These are phyloP conservation scores for Colletotrichum acutatum DNA, from an alignment of 2,329 filamentous ascomycete species.

Conservation along the genomic window DNA sequence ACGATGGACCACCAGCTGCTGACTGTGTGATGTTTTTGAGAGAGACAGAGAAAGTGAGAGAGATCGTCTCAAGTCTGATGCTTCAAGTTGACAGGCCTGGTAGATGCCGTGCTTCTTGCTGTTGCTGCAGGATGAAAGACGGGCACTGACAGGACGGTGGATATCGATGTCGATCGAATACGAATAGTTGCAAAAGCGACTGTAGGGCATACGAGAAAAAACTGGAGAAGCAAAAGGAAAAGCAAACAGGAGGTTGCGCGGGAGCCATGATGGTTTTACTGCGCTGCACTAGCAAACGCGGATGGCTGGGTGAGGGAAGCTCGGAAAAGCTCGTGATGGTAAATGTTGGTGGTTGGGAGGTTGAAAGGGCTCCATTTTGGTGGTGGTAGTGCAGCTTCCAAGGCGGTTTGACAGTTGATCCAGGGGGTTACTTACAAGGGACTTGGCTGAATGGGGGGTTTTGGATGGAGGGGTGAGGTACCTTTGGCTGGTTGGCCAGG, in stretches of 20 bases:
- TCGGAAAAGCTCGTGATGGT: constrained; percentile 22
- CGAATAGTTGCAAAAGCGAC: not conserved
- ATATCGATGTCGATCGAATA: constrained; percentile 15
- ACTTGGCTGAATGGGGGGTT: not conserved
- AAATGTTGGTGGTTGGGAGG: constrained; percentile 38
- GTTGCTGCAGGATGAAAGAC: not conserved
- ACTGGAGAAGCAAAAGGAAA: constrained; percentile 24
- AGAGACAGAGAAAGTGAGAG: not conserved
- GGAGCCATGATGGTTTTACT: constrained; percentile 36
- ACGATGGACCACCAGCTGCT: not conserved
- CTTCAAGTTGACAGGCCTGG: not conserved
- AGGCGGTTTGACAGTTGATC: constrained; percentile 4
- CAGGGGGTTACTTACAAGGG: constrained; percentile 6
- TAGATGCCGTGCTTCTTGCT: not conserved
- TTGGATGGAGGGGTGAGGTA: not conserved
- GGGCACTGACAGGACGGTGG: constrained; percentile 9
- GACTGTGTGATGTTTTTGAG: not conserved
- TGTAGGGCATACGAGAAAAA: constrained; percentile 12
- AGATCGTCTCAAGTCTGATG: not conserved
- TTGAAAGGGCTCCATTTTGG: not conserved
- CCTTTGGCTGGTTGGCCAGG: constrained; percentile 15
- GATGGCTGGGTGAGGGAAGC: constrained; percentile 33
- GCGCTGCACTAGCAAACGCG: constrained; percentile 25
- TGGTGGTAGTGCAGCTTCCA: not conserved
- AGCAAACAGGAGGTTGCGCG: constrained; percentile 20